phyloP scores from a whole-genome alignment of 2,329 filamentous ascomycete genomes.

The Plectosphaerella plurivora region DNA sequence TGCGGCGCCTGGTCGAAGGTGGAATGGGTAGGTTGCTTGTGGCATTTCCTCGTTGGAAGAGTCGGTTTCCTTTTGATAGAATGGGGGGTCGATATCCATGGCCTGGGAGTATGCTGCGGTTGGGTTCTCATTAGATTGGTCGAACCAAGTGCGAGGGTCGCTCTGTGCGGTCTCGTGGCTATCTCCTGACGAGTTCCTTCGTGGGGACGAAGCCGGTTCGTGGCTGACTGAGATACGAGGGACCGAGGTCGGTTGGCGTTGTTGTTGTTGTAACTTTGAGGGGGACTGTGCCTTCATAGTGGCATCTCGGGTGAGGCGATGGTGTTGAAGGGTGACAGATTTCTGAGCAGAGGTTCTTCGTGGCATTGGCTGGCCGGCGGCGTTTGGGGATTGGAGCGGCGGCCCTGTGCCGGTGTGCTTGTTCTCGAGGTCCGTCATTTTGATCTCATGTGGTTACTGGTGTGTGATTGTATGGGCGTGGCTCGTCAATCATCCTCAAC shows the following conservation, averaged over 20 bases:
- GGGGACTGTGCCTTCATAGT: slow-evolving; percentile 15
- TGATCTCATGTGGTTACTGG: not conserved
- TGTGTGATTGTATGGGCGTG: too few species aligned
- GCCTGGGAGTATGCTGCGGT: slow-evolving; percentile 33
- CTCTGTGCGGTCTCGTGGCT: slow-evolving; percentile 44
- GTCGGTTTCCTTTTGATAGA: slow-evolving; percentile 49
- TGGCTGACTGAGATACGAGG: not conserved
- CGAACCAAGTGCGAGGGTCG: slow-evolving; percentile 51
- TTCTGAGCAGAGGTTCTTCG: slow-evolving; percentile 38
- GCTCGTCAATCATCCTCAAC: too few species aligned
- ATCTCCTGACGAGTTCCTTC: slow-evolving; percentile 42
- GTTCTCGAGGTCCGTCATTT: not conserved
- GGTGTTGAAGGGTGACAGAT: slow-evolving; percentile 43
- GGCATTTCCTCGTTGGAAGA: slow-evolving; percentile 43
- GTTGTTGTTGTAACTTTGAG: too few species aligned
- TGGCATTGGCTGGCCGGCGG: slow-evolving; percentile 35
- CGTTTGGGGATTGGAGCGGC: not conserved
- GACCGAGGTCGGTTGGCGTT: slow-evolving; percentile 1
- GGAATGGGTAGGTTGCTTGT: slow-evolving; percentile 14
- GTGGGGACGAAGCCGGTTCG: slow-evolving; percentile 12
- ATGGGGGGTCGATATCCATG: slow-evolving; percentile 54
- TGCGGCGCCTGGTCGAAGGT: slow-evolving; percentile 16
- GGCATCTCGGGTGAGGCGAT: slow-evolving; percentile 39
- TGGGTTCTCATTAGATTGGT: slow-evolving; percentile 47
- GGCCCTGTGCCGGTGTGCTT: not conserved